Percentiles rank a stretch among this genome's conserved stretches.
phyloP scores from a whole-genome alignment of 192 early-diverging fungal genomes.

The Coemansia sp. region DNA sequence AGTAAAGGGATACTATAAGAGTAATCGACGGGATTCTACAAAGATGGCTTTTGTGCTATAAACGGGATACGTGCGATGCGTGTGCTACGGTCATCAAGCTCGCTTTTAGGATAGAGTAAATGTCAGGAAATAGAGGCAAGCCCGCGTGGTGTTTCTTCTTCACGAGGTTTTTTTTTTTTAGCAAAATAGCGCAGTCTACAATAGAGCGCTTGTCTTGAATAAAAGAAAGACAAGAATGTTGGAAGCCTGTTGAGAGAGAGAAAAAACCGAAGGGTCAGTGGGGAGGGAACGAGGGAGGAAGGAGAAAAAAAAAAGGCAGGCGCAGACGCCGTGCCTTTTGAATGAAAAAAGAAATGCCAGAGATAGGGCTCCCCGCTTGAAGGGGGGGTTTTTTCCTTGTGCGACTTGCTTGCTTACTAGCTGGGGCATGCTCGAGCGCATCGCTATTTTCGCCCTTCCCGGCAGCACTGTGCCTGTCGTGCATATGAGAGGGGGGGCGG shows the following conservation, averaged over 20 bases:
- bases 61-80: not conserved
- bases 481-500: constrained; percentile 15
- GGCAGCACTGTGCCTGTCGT: not conserved
- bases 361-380: not conserved
- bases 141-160: not conserved
- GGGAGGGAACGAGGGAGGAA: not conserved
- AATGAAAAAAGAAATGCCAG: not conserved
- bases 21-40: not conserved
- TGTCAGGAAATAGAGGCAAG: not conserved
- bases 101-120: not conserved
- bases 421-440: not conserved
- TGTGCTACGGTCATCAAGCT: not conserved
- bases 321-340: constrained; percentile 10
- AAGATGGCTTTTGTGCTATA: constrained; percentile 1
- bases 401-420: not conserved
- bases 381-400: not conserved
- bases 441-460: not conserved
- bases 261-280: not conserved
- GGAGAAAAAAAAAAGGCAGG: not conserved
- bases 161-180: not conserved
- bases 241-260: not conserved
- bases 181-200: too few relatives aligned
- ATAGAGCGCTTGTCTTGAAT: not conserved
- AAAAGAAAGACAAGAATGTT: not conserved
- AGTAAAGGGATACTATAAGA: not conserved